phyloP scores from a whole-genome alignment of 129 eudicot genomes.

The Chrysanthemum lavandulifolium region DNA sequence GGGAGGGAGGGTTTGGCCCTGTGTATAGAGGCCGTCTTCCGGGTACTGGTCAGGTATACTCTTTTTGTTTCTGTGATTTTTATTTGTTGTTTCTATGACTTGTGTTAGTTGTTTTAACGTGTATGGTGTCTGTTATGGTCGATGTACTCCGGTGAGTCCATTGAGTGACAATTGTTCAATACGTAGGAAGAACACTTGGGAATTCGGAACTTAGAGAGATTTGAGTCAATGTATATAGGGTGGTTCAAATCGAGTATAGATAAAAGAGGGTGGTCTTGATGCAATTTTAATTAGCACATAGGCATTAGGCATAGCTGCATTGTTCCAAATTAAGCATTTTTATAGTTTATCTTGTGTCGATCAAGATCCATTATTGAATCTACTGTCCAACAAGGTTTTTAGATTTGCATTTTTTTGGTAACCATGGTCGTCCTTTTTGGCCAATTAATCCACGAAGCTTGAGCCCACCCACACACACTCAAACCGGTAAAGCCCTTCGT shows the following conservation, averaged over 20 bases:
- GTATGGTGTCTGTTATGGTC: neutral
- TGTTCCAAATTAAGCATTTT: neutral
- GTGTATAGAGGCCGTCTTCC: constrained; percentile 83
- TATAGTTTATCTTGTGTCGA: neutral
- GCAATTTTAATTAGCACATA: neutral
- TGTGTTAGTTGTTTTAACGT: neutral
- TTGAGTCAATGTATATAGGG: neutral
- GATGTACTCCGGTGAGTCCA: no score
- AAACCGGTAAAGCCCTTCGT: no score
- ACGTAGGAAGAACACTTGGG: neutral
- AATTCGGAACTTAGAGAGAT: neutral
- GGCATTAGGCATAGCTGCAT: neutral
- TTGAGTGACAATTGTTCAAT: neutral
- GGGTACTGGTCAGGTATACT: constrained; percentile 69
- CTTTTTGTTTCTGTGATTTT: neutral
- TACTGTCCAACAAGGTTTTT: neutral
- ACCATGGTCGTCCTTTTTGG: neutral
- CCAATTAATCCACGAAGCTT: neutral
- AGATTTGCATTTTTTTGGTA: neutral
- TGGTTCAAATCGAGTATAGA: neutral
- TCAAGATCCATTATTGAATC: neutral
- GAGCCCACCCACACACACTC: no score
- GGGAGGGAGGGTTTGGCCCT: constrained; percentile 97
- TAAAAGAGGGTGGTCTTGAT: neutral
- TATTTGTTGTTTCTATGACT: neutral